These are phyloP conservation scores for Saksenaea vasiformis DNA, from an alignment of 371 early-diverging fungal species.

Conservation along the genomic window DNA sequence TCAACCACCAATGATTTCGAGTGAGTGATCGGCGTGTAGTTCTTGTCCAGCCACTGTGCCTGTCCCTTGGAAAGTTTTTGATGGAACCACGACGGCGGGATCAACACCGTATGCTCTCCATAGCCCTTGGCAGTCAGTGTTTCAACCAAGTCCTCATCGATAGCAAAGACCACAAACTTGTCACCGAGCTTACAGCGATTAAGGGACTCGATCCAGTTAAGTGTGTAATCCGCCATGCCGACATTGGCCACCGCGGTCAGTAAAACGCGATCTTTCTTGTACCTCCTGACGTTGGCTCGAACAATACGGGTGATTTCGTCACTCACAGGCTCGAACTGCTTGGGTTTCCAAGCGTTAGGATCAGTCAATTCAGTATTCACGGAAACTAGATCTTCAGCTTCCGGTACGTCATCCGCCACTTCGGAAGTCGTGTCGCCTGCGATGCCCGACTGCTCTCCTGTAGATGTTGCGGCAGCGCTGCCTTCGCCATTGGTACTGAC, in stretches of 20 bases:
- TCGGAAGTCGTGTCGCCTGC: not conserved
- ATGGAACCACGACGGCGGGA: conserved; percentile 41
- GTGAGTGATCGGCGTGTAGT: conserved; percentile 42
- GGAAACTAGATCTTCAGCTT: conserved; percentile 11
- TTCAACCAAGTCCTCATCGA: conserved; percentile 34
- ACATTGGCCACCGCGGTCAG: conserved; percentile 37
- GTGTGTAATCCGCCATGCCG: conserved; percentile 39
- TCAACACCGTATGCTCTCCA: conserved; percentile 29
- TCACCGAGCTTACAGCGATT: conserved; percentile 17
- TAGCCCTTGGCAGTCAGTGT: conserved; percentile 25
- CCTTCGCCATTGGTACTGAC: not conserved
- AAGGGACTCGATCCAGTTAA: conserved; percentile 47
- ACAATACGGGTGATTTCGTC: conserved; percentile 7
- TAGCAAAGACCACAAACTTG: conserved; percentile 35
- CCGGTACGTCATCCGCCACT: not conserved
- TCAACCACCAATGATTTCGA: conserved; percentile 42
- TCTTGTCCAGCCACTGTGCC: conserved; percentile 26
- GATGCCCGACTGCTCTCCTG: not conserved
- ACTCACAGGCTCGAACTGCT: conserved; percentile 17
- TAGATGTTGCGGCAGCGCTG: not conserved
- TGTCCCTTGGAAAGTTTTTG: conserved; percentile 28
- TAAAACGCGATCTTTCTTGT: conserved; percentile 13
- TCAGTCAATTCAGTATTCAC: conserved; percentile 10
- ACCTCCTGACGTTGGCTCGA: conserved; percentile 8
- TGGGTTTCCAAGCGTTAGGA: conserved; percentile 16